phyloP scores from a whole-genome alignment of 371 early-diverging fungal species.

The Quaeritorhiza haematococci region DNA sequence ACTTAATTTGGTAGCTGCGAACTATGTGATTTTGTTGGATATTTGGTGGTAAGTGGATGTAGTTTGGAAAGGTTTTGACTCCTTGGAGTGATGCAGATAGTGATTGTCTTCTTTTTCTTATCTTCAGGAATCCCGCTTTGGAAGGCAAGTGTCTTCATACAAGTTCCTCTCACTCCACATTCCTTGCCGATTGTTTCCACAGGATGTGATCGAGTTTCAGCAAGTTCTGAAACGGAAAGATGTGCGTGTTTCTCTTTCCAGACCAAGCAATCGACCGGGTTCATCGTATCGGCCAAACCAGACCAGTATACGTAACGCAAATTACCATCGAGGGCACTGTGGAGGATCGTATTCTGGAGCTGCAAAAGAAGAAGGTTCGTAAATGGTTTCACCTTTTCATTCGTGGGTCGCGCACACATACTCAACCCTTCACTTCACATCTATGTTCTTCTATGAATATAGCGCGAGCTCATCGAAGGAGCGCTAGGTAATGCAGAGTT shows the following conservation, averaged over 20 bases:
- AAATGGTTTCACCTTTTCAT: too few relatives aligned
- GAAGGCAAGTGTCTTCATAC: neutral
- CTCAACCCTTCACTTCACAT: too few relatives aligned
- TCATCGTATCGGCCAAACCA: conserved; percentile 7
- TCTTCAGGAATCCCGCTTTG: neutral
- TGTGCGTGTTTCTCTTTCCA: too few relatives aligned
- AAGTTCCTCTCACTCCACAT: neutral
- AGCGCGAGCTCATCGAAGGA: too few relatives aligned
- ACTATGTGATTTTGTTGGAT: neutral
- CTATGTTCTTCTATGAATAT: too few relatives aligned
- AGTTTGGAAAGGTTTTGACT: neutral
- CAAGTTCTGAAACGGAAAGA: too few relatives aligned
- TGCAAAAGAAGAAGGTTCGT: conserved; percentile 6
- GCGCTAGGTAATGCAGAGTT: too few relatives aligned
- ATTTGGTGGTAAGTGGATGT: neutral
- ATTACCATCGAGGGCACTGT: conserved; percentile 9
- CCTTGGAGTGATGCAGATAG: neutral
- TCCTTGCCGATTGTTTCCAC: neutral
- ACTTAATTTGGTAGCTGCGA: too few relatives aligned
- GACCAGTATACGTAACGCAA: conserved; percentile 3
- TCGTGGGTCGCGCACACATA: too few relatives aligned
- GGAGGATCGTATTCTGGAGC: conserved; percentile 9
- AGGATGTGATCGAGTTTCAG: neutral
- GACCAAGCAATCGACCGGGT: conserved; percentile 6
- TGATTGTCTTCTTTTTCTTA: too few relatives aligned